Evolutionary conservation across 2,329 filamentous ascomycete genomes (phyloP).

Genomic region (Xylariaceae sp.): DNA sequence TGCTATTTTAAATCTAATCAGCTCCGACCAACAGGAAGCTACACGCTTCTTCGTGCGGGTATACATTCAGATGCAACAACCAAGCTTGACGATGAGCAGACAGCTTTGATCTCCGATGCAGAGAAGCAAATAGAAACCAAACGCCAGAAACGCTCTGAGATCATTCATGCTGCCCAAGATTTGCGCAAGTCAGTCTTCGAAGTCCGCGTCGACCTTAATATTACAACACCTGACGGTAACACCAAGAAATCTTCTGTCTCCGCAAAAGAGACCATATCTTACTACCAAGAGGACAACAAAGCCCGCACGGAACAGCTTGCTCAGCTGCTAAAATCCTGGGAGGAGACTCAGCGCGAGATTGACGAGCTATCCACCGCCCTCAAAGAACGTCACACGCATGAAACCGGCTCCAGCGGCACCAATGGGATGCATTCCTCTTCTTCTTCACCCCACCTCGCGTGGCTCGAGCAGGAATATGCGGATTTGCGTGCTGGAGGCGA

Average conservation of each 20-base stretch:
- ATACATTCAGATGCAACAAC: constrained; percentile 24
- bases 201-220: too few relatives aligned
- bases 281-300: too few relatives aligned
- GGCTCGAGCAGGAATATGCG: constrained; percentile 16
- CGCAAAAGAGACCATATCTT: too few relatives aligned
- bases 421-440: too few relatives aligned
- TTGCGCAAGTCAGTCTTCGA: too few relatives aligned
- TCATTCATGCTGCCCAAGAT: too few relatives aligned
- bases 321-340: constrained; percentile 25
- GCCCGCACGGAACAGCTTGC: too few relatives aligned
- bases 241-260: too few relatives aligned
- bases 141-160: too few relatives aligned
- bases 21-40: too few relatives aligned
- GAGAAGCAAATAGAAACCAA: constrained; percentile 18
- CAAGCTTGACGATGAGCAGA: constrained; percentile 18
- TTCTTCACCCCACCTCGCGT: constrained; percentile 17
- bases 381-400: constrained; percentile 7
- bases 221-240: too few relatives aligned
- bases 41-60: constrained; percentile 23
- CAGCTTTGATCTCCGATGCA: constrained; percentile 12
- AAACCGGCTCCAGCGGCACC: constrained; percentile 5
- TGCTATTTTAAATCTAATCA: too few relatives aligned
- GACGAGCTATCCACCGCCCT: constrained; percentile 12
- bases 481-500: constrained; percentile 23
- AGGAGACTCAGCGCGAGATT: constrained; percentile 23